phyloP scores from a whole-genome alignment of 306 rosid genomes.

The Amphicarpaea edgeworthii region DNA sequence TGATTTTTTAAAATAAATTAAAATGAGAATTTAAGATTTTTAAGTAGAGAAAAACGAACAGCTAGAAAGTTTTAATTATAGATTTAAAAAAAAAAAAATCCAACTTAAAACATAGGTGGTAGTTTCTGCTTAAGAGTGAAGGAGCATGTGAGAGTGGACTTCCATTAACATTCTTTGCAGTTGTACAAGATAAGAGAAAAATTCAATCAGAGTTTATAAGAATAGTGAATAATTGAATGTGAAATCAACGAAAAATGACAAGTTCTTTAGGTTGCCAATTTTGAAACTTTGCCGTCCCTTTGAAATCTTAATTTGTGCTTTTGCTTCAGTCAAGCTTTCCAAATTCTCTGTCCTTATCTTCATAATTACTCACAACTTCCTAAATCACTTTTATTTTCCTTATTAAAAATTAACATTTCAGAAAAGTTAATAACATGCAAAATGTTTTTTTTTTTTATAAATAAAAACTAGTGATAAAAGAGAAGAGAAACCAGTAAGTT shows the following conservation, averaged over 20 bases:
- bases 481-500: not conserved
- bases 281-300: slow-evolving; percentile 32
- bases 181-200: slow-evolving; percentile 11
- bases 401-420: not conserved
- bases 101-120: not conserved
- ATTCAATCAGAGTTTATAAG: not conserved
- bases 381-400: not conserved
- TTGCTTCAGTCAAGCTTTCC: slow-evolving; percentile 12
- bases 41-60: too few species aligned
- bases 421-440: not conserved
- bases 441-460: not conserved
- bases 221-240: not conserved
- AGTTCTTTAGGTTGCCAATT: slow-evolving; percentile 26
- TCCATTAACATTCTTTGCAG: not conserved
- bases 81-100: too few species aligned
- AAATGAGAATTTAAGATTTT: too few species aligned
- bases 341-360: not conserved
- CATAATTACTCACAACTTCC: not conserved
- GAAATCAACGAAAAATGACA: not conserved
- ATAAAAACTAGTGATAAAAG: not conserved
- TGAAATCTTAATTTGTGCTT: not conserved
- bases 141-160: not conserved
- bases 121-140: not conserved
- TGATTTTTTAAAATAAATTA: too few species aligned
- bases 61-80: too few species aligned